Conservation (phyloP, 176 grass and related monocot species). For the Bothriochloa decipiens region DNA sequence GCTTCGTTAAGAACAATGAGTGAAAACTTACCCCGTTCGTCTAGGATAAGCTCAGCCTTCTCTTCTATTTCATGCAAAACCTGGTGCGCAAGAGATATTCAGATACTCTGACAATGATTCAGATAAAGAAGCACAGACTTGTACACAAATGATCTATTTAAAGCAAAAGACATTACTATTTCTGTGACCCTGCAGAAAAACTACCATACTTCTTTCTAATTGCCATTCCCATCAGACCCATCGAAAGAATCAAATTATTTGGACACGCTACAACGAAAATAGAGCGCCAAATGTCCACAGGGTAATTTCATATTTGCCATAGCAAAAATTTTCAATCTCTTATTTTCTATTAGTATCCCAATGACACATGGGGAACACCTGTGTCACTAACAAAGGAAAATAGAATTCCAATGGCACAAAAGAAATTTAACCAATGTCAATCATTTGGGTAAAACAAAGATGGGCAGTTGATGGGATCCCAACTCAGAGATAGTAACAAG, state of each 20-base stretch:
- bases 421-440: neutral
- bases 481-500: conserved; percentile 20
- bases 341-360: neutral
- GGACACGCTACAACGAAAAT: neutral
- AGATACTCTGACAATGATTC: conserved; percentile 31
- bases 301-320: neutral
- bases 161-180: neutral
- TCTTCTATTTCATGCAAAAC: conserved; percentile 96
- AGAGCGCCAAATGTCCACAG: neutral
- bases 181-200: neutral
- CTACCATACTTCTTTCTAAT: neutral
- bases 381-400: neutral
- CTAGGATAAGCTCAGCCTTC: conserved; percentile 95
- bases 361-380: neutral
- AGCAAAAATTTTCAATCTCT: neutral
- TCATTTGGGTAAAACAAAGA: conserved; percentile 17
- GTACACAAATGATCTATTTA: neutral
- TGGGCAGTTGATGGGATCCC: neutral
- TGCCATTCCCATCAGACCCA: neutral
- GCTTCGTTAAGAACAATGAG: neutral
- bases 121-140: conserved; percentile 6
- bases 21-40: conserved; percentile 75
- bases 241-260: neutral
- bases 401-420: neutral
- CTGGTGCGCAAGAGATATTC: conserved; percentile 49